A percentile compares a stretch with the other conserved stretches of the same genome.
Conservation (phyloP, 2,329 filamentous ascomycete species). For the Sporothrix phasma region DNA sequence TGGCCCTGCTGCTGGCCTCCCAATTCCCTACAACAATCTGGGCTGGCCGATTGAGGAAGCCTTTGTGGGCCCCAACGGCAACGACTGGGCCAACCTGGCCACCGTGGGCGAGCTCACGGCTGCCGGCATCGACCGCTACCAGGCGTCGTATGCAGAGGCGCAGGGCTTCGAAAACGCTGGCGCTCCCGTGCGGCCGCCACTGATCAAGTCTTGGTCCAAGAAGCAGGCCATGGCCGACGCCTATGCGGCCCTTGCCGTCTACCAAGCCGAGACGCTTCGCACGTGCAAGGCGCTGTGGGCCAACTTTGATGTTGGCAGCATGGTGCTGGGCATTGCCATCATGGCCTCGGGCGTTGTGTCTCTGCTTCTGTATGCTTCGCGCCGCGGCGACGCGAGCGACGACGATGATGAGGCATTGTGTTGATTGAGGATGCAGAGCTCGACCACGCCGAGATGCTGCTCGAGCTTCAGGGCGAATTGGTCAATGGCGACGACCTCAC, state of each 20-base stretch:
- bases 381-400: conserved; percentile 40
- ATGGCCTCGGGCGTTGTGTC: conserved; percentile 57
- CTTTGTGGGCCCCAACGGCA: conserved; percentile 61
- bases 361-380: conserved; percentile 62
- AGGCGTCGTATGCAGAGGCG: conserved; percentile 67
- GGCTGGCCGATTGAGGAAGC: conserved; percentile 90
- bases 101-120: conserved; percentile 66
- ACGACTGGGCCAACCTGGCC: conserved; percentile 67
- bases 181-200: conserved; percentile 40
- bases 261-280: conserved; percentile 67
- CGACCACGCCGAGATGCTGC: conserved; percentile 47
- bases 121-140: conserved; percentile 83
- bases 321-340: conserved; percentile 68
- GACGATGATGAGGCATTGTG: conserved; percentile 16
- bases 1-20: conserved; percentile 77
- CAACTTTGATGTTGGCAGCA: conserved; percentile 77
- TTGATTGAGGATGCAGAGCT: conserved; percentile 46
- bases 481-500: neutral
- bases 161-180: conserved; percentile 56
- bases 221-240: conserved; percentile 30
- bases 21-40: conserved; percentile 93
- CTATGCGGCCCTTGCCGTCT: conserved; percentile 55
- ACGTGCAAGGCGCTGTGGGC: conserved; percentile 85
- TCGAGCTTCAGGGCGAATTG: conserved; percentile 37
- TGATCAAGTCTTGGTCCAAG: conserved; percentile 35